Evolutionary conservation across 2,329 filamentous ascomycete species (phyloP).

Genomic region (Ophiostoma triangulosporum): DNA sequence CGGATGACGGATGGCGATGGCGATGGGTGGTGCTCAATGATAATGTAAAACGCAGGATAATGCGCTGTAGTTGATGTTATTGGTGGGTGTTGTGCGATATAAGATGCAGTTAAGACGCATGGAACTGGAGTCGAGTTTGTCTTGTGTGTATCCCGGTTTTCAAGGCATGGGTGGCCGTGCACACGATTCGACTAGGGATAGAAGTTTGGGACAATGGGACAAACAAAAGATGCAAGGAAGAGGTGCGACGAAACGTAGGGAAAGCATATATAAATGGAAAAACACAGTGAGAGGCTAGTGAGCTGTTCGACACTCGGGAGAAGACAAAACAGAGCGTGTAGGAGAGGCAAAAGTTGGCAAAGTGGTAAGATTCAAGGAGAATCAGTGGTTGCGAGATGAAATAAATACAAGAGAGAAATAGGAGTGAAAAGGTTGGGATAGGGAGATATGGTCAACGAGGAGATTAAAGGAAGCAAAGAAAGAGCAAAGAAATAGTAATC

Average conservation of each 20-base stretch:
- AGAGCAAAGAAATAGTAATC: neutral
- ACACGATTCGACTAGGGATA: conserved; percentile 9
- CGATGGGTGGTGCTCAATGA: neutral
- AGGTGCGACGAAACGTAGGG: neutral
- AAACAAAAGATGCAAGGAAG: conserved; percentile 2
- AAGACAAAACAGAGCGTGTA: no score
- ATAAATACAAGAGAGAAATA: no score
- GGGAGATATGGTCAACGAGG: no score
- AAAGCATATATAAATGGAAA: neutral
- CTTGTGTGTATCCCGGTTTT: conserved; percentile 7
- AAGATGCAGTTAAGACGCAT: conserved; percentile 1
- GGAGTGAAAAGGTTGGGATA: neutral
- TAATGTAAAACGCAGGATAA: neutral
- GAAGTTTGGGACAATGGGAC: conserved; percentile 5
- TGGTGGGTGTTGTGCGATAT: neutral
- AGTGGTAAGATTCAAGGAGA: neutral
- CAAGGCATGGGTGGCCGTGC: conserved; percentile 10
- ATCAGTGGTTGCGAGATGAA: no score
- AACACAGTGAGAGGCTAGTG: neutral
- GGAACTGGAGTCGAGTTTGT: neutral
- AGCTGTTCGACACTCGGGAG: neutral
- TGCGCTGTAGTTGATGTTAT: neutral
- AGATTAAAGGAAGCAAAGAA: conserved; percentile 2
- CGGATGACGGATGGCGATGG: neutral
- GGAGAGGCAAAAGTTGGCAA: neutral